Base-by-base conservation (phyloP, 2,329 filamentous ascomycete species). In the Eutypella sp. region DNA sequence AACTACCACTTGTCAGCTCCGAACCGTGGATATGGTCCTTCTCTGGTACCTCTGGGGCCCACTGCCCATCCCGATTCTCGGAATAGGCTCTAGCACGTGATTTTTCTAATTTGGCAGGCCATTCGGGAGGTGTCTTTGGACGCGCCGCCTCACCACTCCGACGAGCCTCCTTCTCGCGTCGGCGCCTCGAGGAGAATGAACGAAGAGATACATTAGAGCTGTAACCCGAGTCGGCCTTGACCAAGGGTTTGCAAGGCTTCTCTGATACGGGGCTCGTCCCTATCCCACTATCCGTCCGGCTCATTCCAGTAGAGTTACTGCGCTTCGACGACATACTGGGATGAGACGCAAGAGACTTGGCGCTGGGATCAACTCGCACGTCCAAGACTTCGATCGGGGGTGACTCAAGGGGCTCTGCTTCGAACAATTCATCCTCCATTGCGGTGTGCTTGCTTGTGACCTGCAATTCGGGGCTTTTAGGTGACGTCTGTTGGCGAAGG, bases 221-320 rank as follows among this genome's bases (percentile, higher is more conserved):
- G 54, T 83, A 84, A 15, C 79, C 79, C 22, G 78, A 82, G 55
- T 83, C 79, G 33, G 76, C 72, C 50, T 81, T 81, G 25, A 73
- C 71, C n/a, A 79, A 62, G 5, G 72, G 62, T 45, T 70, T 73
- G 15, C 64, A 64, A 1, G 70, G 67, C 13, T 53, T 61, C 41
- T 72, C 68, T 4, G 69, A 70, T 1, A 66, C 67, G 4, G 72
- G 70, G 44, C 69, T 75, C 2, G 73, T 70, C 23, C 70, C 62
- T 38, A 77, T 68, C 2, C 74, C 77, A 49, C 76, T 80, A 47
- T 79, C 76, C 3, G 67, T 65, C 42, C 68, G 65, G 5, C 53
- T 54, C 7, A 73, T 53, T 41, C 39, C 57, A 49, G 47, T 55
- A 40, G 38, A 44, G 25, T 34, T 55, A 46, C 47, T 52, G 52